Base-by-base conservation (phyloP, 177 flowering plant species). In the Vitis hybrid region DNA sequence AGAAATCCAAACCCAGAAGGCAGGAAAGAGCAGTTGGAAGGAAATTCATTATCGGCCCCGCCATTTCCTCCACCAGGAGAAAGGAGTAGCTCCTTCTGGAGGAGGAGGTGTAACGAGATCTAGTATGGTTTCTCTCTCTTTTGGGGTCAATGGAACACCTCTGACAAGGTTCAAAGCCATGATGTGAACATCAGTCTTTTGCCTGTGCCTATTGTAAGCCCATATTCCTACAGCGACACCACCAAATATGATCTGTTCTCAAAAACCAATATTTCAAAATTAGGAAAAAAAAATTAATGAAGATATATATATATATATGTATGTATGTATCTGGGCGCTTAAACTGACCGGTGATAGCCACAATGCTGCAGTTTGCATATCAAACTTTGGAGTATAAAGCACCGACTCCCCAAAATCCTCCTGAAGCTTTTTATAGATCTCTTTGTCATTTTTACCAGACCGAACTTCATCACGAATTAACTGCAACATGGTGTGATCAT, bases 351-450 rank as follows among this genome's bases (percentile, higher is more conserved):
- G 98, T 35, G 98, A 88, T 63, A 95, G 84, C 98, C 99, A 95
- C 69, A 95, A 70, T 21, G 90, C 98, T 27, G 99, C 98, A 63
- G 99, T 95, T 78, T 95, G 99, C 73, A 83, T 12, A 79, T 95
- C 99, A 77, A 93, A 95, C 60, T 79, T 82, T 58, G 99, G 98
- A 63, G 90, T 82, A 77, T 93, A 95, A 30, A 95, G 93, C 9
- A 95, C 92, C 1, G 97, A 91, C 80, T 95, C 99, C 21, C 99
- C 99, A 80, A 63, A 95, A 63, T 95, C 98, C 8, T 89, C 89
- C 83, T 90, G 94, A 21, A 95, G 97, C 84, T 90, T 95, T 69
- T 85, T 86, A 58, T 46, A 95, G 9, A 95, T 86, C 32, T 95
- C 99, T 74, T 93, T 93, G 74, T 95, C 99, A 50, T 75, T 67